Conservation (phyloP, 306 rosid species). For the Hippophae tibetana region DNA sequence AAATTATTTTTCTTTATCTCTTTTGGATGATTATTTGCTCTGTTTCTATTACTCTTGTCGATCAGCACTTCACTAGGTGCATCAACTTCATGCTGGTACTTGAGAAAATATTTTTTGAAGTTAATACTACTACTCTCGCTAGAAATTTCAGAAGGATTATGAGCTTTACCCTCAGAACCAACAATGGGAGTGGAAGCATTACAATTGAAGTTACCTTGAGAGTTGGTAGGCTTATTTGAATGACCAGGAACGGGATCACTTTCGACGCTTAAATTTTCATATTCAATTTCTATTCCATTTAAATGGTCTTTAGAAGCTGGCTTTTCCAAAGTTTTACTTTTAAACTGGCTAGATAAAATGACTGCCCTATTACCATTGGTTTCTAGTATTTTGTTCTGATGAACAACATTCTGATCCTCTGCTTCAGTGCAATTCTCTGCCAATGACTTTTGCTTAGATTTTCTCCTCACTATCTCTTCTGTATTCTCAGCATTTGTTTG, state of each 20-base stretch:
- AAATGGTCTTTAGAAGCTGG: constrained; percentile 12
- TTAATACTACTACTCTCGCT: background rate
- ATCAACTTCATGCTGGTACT: constrained; percentile 16
- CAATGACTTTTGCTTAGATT: constrained; percentile 29
- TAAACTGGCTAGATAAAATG: constrained; percentile 10
- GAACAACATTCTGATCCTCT: constrained; percentile 24
- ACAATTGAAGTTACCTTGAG: constrained; percentile 7
- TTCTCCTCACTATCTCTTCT: constrained; percentile 27
- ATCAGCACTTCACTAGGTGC: constrained; percentile 14
- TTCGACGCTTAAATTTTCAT: background rate
- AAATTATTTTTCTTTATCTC: constrained; percentile 11
- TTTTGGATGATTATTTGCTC: constrained; percentile 6
- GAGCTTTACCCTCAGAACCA: constrained; percentile 10
- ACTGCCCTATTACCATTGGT: constrained; percentile 14
- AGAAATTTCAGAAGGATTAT: constrained; percentile 8
- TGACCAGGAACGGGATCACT: background rate
- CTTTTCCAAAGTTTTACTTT: constrained; percentile 16
- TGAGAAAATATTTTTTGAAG: constrained; percentile 15
- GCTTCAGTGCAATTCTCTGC: constrained; percentile 22
- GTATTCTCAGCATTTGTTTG: constrained; percentile 23
- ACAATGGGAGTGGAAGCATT: constrained; percentile 6
- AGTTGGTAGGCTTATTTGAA: background rate
- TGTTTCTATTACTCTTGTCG: constrained; percentile 14
- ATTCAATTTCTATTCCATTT: constrained; percentile 17
- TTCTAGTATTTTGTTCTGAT: constrained; percentile 13